Evolutionary conservation across 495 filamentous ascomycete genomes (phyloP).

Genomic region (Penicillium arizonense): DNA sequence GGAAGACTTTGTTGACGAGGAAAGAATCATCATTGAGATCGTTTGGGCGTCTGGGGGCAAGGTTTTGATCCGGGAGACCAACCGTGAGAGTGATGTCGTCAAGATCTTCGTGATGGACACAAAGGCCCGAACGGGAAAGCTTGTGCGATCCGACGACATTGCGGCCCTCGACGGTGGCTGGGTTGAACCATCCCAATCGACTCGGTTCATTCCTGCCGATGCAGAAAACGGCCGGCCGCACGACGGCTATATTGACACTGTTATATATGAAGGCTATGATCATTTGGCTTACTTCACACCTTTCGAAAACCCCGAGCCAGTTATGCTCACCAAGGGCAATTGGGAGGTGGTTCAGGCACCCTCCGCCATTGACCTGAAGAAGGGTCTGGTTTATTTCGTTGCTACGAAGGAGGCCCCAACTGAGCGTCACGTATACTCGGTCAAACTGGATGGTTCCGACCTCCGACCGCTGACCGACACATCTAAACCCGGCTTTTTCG

Average conservation of each 20-base stretch:
- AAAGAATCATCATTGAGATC: slow-evolving; percentile 89
- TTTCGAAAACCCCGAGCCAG: slow-evolving; percentile 73
- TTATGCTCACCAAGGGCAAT: slow-evolving; percentile 80
- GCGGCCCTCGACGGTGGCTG: slow-evolving; percentile 86
- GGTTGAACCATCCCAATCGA: slow-evolving; percentile 92
- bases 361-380: slow-evolving; percentile 79
- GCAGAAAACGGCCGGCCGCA: slow-evolving; percentile 69
- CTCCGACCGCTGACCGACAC: slow-evolving; percentile 72
- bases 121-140: slow-evolving; percentile 66
- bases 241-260: slow-evolving; percentile 90
- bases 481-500: slow-evolving; percentile 77
- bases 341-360: slow-evolving; percentile 94
- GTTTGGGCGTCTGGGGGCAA: slow-evolving; percentile 81
- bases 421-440: slow-evolving; percentile 86
- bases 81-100: slow-evolving; percentile 87
- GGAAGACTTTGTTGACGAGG: slow-evolving; percentile 73
- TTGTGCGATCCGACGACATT: slow-evolving; percentile 76
- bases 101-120: slow-evolving; percentile 86
- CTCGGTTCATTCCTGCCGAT: slow-evolving; percentile 83
- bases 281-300: slow-evolving; percentile 96
- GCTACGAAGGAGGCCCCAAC: slow-evolving; percentile 84
- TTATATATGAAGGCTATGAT: slow-evolving; percentile 84
- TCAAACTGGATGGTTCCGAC: slow-evolving; percentile 74
- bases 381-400: slow-evolving; percentile 87
- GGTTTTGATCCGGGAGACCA: slow-evolving; percentile 85